These are phyloP conservation scores for Epichloe sylvatica DNA, from an alignment of 2,329 filamentous ascomycete genomes.

Conservation along the genomic window DNA sequence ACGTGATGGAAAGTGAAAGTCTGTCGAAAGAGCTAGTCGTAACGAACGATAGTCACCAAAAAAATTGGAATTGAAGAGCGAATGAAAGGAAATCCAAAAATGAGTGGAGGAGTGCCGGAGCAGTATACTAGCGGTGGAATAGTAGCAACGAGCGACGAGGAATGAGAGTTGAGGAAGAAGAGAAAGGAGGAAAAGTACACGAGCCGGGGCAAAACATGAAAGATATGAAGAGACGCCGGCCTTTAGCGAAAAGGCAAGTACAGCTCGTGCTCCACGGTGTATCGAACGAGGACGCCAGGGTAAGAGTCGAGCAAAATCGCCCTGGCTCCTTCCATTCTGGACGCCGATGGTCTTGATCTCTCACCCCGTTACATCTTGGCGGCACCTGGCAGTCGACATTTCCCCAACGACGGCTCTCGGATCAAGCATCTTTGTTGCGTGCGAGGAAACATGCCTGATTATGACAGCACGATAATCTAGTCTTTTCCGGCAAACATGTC, in stretches of 20 bases:
- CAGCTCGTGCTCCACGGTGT: background rate
- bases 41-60: constrained; percentile 21
- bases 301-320: background rate
- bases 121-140: constrained; percentile 9
- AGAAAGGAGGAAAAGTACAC: background rate
- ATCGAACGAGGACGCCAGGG: background rate
- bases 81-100: constrained; percentile 18
- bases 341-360: background rate
- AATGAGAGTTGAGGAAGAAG: constrained; percentile 7
- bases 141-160: constrained; percentile 11
- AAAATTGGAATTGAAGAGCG: constrained; percentile 10
- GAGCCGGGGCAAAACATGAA: background rate
- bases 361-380: background rate
- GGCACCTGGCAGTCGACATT: background rate
- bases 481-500: background rate
- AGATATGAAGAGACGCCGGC: background rate
- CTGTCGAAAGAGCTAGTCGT: constrained; percentile 14
- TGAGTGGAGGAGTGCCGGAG: constrained; percentile 13
- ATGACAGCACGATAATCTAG: background rate
- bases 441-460: background rate
- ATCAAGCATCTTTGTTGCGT: background rate
- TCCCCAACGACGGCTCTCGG: background rate
- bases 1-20: constrained; percentile 7
- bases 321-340: background rate
- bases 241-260: background rate